phyloP scores from a whole-genome alignment of 148 eudicot species.

The Amaranthus palmeri region DNA sequence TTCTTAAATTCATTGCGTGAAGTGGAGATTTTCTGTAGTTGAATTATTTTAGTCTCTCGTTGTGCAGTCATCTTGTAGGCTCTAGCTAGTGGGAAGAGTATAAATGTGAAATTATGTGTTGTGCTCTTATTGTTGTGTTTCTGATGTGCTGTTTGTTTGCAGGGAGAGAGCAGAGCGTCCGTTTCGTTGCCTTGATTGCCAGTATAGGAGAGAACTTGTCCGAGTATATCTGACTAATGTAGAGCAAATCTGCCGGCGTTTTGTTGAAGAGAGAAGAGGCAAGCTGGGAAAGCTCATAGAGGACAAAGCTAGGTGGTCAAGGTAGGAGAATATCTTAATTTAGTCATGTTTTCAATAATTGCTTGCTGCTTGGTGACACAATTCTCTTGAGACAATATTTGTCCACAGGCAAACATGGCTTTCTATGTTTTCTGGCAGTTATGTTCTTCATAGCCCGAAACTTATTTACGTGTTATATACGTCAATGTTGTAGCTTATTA shows the following conservation, averaged over 20 bases:
- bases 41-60: neutral
- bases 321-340: constrained; percentile 35
- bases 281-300: constrained; percentile 69
- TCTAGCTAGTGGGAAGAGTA: neutral
- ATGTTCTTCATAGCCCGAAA: no score
- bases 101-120: neutral
- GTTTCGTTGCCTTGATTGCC: constrained; percentile 84
- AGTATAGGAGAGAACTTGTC: constrained; percentile 80
- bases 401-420: neutral
- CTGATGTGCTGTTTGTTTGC: neutral
- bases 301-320: constrained; percentile 91
- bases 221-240: constrained; percentile 86
- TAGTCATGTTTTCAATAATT: neutral
- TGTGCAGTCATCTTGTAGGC: neutral
- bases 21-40: neutral
- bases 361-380: neutral
- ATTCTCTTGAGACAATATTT: no score
- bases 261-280: constrained; percentile 77
- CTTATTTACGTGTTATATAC: neutral
- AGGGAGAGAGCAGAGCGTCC: constrained; percentile 86
- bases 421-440: neutral
- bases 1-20: neutral
- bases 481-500: neutral
- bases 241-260: constrained; percentile 84
- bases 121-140: neutral